phyloP scores from a whole-genome alignment of 495 filamentous ascomycete species.

The Friedmanniomyces simplex region DNA sequence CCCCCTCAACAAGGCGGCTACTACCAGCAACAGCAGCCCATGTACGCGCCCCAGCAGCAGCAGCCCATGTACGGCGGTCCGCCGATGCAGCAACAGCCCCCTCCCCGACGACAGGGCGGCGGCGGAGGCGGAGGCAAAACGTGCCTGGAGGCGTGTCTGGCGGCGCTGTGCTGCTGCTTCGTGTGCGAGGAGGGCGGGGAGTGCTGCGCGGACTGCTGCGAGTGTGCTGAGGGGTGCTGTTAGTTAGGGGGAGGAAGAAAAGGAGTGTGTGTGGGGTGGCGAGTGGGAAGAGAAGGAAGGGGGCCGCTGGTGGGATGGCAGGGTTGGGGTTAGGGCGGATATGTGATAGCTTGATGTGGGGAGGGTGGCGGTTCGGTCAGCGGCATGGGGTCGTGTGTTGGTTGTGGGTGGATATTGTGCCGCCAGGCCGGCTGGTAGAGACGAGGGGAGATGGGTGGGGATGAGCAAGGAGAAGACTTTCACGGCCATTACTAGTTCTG shows the following conservation, averaged over 20 bases:
- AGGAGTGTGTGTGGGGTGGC: neutral
- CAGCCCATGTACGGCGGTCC: slow-evolving; percentile 46
- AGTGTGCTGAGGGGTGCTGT: slow-evolving; percentile 31
- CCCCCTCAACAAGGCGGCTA: slow-evolving; percentile 2
- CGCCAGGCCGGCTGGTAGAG: no score
- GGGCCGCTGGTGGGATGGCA: neutral
- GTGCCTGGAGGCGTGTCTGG: slow-evolving; percentile 49
- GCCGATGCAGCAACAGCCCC: slow-evolving; percentile 46
- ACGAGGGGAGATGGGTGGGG: no score
- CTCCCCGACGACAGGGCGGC: slow-evolving; percentile 35
- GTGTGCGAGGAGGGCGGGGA: slow-evolving; percentile 70
- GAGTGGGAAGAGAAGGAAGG: neutral
- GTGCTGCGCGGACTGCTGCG: slow-evolving; percentile 62
- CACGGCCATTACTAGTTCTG: no score
- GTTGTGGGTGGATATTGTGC: no score
- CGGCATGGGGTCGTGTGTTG: no score
- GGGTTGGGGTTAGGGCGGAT: no score
- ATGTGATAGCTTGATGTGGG: no score
- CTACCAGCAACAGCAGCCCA: slow-evolving; percentile 22
- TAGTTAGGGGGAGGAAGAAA: slow-evolving; percentile 1
- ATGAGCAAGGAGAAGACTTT: neutral
- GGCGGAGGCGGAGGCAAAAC: slow-evolving; percentile 35
- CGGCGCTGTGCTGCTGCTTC: slow-evolving; percentile 66
- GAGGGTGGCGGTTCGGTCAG: no score
- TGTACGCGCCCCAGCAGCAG: no score